Conservation (phyloP, 176 grass and related monocot species). For the Oryza meyeriana region DNA sequence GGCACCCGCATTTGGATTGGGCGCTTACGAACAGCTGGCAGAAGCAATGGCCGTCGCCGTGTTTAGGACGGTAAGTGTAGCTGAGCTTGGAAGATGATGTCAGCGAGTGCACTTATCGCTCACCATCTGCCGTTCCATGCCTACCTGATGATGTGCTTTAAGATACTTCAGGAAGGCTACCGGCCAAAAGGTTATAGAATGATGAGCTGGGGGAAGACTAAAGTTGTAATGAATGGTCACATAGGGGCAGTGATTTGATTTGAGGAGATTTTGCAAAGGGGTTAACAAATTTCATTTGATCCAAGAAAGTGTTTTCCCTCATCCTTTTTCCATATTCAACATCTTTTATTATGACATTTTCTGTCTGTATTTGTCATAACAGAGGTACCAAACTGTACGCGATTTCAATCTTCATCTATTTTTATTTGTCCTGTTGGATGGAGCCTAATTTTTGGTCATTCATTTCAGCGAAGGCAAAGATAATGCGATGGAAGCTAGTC, state of each 20-base stretch:
- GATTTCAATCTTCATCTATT: background rate
- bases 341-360: background rate
- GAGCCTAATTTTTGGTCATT: background rate
- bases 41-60: too few relatives aligned
- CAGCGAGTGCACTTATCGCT: background rate
- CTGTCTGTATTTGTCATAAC: background rate
- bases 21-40: slow-evolving; percentile 10
- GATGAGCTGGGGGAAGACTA: background rate
- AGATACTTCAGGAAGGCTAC: background rate
- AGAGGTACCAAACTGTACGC: background rate
- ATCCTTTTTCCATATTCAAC: background rate
- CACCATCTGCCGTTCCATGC: background rate
- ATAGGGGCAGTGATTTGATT: background rate
- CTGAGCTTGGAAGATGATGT: background rate
- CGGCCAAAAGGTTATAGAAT: background rate
- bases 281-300: background rate
- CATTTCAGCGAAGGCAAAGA: slow-evolving; percentile 20
- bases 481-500: slow-evolving; percentile 19
- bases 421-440: background rate
- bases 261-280: background rate
- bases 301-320: background rate
- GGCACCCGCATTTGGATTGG: background rate
- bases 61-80: background rate
- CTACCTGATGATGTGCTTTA: background rate
- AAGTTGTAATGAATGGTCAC: background rate